Conservation (phyloP, 495 filamentous ascomycete species). For the Elasticomyces elasticus region DNA sequence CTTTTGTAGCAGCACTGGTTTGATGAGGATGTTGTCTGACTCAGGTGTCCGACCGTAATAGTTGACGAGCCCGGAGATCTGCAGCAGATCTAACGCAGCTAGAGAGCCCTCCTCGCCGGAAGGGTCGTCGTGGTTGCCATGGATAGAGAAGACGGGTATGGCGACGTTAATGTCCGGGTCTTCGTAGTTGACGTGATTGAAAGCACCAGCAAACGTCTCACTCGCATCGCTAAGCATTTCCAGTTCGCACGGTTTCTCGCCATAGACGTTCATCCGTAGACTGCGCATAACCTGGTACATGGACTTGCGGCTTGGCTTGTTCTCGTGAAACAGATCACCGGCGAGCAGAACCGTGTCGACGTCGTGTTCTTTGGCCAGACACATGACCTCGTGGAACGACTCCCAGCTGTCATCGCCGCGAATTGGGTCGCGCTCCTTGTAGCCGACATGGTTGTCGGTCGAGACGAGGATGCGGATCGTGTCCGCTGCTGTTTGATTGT, state of each 20-base stretch:
- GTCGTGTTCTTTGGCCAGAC: conserved; percentile 72
- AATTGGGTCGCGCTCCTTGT: conserved; percentile 83
- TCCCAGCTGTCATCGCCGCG: conserved; percentile 96
- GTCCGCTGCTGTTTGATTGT: conserved; percentile 52
- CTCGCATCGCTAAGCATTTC: conserved; percentile 88
- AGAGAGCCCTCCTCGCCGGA: conserved; percentile 85
- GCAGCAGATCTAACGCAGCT: conserved; percentile 81
- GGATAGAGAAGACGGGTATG: conserved; percentile 95
- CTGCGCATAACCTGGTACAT: conserved; percentile 97
- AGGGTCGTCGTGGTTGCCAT: conserved; percentile 97
- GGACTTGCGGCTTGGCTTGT: conserved; percentile 89
- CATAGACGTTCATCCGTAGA: conserved; percentile 83
- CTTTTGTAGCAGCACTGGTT: conserved; percentile 88
- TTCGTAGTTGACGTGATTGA: conserved; percentile 93
- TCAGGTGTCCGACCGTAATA: conserved; percentile 91
- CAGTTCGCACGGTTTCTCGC: conserved; percentile 89
- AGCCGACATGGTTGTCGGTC: conserved; percentile 96
- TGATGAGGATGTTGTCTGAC: conserved; percentile 82
- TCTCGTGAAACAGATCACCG: conserved; percentile 96
- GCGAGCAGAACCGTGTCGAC: conserved; percentile 94
- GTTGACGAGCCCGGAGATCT: conserved; percentile 83
- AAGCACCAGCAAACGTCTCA: conserved; percentile 74
- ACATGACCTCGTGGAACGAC: conserved; percentile 93
- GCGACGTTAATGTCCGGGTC: conserved; percentile 96
- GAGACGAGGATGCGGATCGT: conserved; percentile 91